Percentiles rank a stretch among this genome's conserved stretches.
These are phyloP conservation scores for Fusarium sp. DNA, from an alignment of 2,329 filamentous ascomycete species.

Conservation along the genomic window DNA sequence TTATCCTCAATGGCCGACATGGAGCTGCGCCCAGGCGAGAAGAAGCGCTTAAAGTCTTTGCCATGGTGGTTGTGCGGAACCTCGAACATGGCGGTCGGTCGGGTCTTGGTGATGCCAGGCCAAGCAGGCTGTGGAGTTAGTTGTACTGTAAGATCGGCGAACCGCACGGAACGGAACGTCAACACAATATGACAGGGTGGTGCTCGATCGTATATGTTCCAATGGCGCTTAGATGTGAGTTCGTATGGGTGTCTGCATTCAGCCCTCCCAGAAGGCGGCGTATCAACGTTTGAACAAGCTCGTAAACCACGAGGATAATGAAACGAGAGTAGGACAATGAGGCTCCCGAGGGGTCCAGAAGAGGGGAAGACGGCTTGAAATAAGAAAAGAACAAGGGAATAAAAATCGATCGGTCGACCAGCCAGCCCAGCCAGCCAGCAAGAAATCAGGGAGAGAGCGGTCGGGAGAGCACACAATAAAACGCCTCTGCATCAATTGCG, in stretches of 20 bases:
- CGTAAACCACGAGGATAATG: constrained; percentile 7
- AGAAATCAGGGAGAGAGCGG: constrained; percentile 21
- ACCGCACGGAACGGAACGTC: not conserved
- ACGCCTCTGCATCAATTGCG: constrained; percentile 27
- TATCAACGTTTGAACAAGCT: not conserved
- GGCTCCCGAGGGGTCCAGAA: not conserved
- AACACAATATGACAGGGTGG: constrained; percentile 16
- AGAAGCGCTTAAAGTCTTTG: constrained; percentile 42
- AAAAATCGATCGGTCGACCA: not conserved
- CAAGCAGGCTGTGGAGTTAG: constrained; percentile 12
- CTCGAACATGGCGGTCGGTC: constrained; percentile 39
- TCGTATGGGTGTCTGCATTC: constrained; percentile 1
- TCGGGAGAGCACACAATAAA: constrained; percentile 13
- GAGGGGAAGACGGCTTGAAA: constrained; percentile 9
- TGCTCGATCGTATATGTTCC: constrained; percentile 4
- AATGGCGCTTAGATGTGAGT: constrained; percentile 1
- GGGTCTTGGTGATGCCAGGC: not conserved
- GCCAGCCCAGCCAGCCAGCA: not conserved
- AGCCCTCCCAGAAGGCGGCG: not conserved
- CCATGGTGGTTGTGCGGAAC: constrained; percentile 42
- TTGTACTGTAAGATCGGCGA: constrained; percentile 15
- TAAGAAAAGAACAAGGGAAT: constrained; percentile 7
- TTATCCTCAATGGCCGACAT: constrained; percentile 43
- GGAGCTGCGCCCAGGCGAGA: constrained; percentile 41
- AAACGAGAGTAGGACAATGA: constrained; percentile 25